Percentiles rank a stretch among this genome's conserved stretches.
These are phyloP conservation scores for Uncinocarpus reesii DNA, from an alignment of 2,329 filamentous ascomycete species.

Conservation along the genomic window DNA sequence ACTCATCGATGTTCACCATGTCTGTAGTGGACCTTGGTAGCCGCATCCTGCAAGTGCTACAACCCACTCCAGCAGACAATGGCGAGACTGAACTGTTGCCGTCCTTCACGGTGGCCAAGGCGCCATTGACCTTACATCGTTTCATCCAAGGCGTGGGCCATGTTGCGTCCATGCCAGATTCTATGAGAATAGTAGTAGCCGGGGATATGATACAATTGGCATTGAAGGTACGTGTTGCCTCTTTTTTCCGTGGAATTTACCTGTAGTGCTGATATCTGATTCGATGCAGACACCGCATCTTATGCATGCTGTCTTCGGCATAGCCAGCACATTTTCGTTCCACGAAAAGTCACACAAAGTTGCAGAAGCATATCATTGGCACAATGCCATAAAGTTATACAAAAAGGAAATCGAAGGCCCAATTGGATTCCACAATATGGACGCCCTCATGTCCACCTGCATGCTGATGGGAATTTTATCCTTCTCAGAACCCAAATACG, in stretches of 20 bases:
- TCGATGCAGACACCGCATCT: constrained; percentile 27
- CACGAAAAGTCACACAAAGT: constrained; percentile 23
- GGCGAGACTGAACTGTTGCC: constrained; percentile 3
- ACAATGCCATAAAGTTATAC: constrained; percentile 29
- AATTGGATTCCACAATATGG: constrained; percentile 28
- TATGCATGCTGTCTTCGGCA: constrained; percentile 31
- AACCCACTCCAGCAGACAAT: constrained; percentile 8
- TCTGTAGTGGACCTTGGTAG: constrained; percentile 14
- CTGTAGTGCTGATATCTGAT: neutral
- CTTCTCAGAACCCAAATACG: constrained; percentile 26
- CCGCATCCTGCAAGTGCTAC: constrained; percentile 21
- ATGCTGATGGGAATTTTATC: constrained; percentile 30
- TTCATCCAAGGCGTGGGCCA: constrained; percentile 21
- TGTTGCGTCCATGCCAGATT: constrained; percentile 16
- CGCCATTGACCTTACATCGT: constrained; percentile 24
- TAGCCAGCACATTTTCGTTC: constrained; percentile 24
- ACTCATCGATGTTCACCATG: constrained; percentile 8
- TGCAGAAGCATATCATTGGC: constrained; percentile 31
- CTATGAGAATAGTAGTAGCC: constrained; percentile 18
- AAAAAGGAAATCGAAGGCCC: constrained; percentile 23
- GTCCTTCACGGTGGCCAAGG: constrained; percentile 3
- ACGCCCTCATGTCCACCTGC: constrained; percentile 30
- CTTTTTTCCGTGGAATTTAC: neutral
- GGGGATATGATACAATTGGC: constrained; percentile 24
- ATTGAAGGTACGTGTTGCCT: constrained; percentile 22